Percentiles rank a stretch among this genome's conserved stretches.
phyloP scores from a whole-genome alignment of 2,329 filamentous ascomycete species.

The Gnomoniopsis sp. region DNA sequence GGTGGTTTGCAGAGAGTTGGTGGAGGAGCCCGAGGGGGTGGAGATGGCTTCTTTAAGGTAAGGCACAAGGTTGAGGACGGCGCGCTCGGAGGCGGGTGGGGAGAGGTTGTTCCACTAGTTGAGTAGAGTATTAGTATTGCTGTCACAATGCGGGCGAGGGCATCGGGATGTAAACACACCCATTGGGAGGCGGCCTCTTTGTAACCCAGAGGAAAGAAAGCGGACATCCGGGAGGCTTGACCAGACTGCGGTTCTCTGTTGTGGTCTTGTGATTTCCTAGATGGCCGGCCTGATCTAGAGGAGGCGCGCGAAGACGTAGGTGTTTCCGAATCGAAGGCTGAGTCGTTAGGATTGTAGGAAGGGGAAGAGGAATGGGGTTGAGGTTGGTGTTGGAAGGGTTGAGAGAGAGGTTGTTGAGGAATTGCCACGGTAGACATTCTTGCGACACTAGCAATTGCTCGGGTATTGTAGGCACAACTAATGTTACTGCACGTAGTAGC shows the following conservation, averaged over 20 bases:
- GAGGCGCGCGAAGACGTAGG: conserved; percentile 9
- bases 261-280: conserved; percentile 4
- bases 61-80: conserved; percentile 81
- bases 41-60: conserved; percentile 73
- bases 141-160: neutral
- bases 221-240: conserved; percentile 39
- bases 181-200: conserved; percentile 91
- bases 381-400: neutral
- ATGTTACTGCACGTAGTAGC: conserved; percentile 5
- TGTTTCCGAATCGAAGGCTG: conserved; percentile 1
- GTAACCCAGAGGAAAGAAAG: conserved; percentile 81
- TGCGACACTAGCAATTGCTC: conserved; percentile 7
- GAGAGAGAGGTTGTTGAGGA: conserved; percentile 18
- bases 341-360: conserved; percentile 1
- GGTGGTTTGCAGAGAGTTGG: conserved; percentile 38
- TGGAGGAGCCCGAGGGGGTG: conserved; percentile 32
- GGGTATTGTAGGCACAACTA: neutral
- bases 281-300: conserved; percentile 3
- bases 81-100: conserved; percentile 79
- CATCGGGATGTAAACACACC: conserved; percentile 48
- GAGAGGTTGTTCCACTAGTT: conserved; percentile 79
- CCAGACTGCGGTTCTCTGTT: conserved; percentile 1
- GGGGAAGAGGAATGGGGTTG: neutral
- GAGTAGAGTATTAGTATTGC: conserved; percentile 14
- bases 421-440: conserved; percentile 28